These are phyloP conservation scores for Phytophthora capsici DNA, from an alignment of 352 stramenopile genomes.

Conservation along the genomic window DNA sequence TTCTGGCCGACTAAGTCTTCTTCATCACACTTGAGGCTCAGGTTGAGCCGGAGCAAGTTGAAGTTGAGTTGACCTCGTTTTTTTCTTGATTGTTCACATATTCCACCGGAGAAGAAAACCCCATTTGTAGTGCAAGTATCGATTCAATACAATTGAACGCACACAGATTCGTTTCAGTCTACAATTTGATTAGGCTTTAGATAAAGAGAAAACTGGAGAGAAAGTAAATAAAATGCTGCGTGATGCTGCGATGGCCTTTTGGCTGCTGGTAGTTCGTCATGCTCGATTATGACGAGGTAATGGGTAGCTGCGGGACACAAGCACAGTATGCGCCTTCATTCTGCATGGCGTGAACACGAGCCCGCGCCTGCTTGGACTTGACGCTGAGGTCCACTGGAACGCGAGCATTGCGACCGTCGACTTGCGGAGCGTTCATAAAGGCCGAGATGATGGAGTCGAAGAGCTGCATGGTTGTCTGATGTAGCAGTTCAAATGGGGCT, in stretches of 20 bases:
- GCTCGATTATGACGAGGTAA: constrained; percentile 24
- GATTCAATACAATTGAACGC: background rate
- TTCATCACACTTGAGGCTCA: constrained; percentile 6
- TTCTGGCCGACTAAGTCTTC: constrained; percentile 53
- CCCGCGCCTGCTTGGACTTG: constrained; percentile 47
- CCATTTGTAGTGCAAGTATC: background rate
- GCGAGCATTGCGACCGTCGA: constrained; percentile 68
- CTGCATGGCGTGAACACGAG: constrained; percentile 54
- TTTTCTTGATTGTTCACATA: no score
- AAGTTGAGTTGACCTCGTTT: no score
- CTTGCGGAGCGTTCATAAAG: constrained; percentile 83
- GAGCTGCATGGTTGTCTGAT: constrained; percentile 56
- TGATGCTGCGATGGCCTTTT: background rate
- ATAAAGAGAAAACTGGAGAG: constrained; percentile 13
- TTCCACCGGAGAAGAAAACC: no score
- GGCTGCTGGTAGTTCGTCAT: constrained; percentile 4
- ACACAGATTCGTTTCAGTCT: constrained; percentile 1
- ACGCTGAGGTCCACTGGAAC: constrained; percentile 73
- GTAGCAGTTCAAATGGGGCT: background rate
- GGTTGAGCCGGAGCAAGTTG: constrained; percentile 3
- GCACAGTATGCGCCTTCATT: constrained; percentile 66
- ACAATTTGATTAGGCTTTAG: constrained; percentile 25
- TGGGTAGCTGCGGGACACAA: constrained; percentile 57
- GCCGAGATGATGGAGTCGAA: constrained; percentile 61
- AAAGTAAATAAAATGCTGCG: constrained; percentile 19